A percentile compares a stretch with the other conserved stretches of the same genome.
Conservation (phyloP, 495 filamentous ascomycete species). For the Aspergillus nidulans region DNA sequence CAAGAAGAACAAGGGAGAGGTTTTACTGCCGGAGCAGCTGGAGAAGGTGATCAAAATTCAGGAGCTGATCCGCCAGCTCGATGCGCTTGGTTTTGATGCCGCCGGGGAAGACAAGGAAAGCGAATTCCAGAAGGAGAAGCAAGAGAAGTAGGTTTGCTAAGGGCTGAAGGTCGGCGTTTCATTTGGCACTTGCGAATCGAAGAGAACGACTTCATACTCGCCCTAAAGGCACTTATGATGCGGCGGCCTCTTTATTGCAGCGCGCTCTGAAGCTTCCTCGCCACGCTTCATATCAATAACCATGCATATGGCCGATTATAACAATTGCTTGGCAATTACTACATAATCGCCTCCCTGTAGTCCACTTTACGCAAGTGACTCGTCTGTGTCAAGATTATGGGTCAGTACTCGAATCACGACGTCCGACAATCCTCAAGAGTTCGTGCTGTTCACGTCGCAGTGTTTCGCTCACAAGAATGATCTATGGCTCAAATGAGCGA, state of each 20-base stretch:
- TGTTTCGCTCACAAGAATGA: not conserved
- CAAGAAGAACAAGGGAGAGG: slow-evolving; percentile 83
- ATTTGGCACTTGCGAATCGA: not conserved
- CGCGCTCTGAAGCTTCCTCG: not conserved
- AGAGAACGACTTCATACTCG: not conserved
- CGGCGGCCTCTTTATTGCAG: not conserved
- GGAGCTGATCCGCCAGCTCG: slow-evolving; percentile 85
- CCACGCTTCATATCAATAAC: not conserved
- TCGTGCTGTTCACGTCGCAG: not conserved
- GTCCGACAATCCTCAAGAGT: not conserved
- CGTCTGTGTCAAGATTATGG: not conserved
- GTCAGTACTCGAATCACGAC: not conserved
- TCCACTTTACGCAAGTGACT: not conserved
- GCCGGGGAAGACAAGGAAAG: slow-evolving; percentile 50
- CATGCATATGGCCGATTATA: not conserved
- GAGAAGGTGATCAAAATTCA: slow-evolving; percentile 97
- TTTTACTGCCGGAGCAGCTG: slow-evolving; percentile 87
- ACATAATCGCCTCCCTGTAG: not conserved
- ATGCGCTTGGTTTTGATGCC: slow-evolving; percentile 76
- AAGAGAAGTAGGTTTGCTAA: not conserved
- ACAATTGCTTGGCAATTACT: not conserved
- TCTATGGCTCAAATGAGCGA: not conserved
- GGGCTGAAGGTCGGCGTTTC: not conserved
- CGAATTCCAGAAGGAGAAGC: slow-evolving; percentile 9
- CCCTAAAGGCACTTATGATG: not conserved